A percentile compares a stretch with the other conserved stretches of the same genome.
These are phyloP conservation scores for Acrocalymma vagum DNA, from an alignment of 2,329 filamentous ascomycete genomes.

Conservation along the genomic window DNA sequence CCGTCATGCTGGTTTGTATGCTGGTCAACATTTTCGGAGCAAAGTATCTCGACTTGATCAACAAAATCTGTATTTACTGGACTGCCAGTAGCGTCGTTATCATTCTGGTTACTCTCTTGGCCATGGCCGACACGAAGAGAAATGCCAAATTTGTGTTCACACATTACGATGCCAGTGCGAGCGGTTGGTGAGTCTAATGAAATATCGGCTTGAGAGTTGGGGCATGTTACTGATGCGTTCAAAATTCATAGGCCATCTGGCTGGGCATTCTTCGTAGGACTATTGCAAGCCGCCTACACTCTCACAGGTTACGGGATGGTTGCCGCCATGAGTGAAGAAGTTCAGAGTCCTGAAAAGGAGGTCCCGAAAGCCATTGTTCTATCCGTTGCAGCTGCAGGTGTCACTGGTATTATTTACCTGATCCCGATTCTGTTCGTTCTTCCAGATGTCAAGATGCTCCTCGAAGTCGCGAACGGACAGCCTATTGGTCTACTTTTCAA, in stretches of 20 bases:
- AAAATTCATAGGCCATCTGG: slow-evolving; percentile 61
- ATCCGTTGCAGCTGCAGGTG: slow-evolving; percentile 71
- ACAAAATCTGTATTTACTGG: slow-evolving; percentile 79
- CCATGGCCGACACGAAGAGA: slow-evolving; percentile 66
- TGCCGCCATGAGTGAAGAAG: slow-evolving; percentile 76
- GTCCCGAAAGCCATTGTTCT: slow-evolving; percentile 76
- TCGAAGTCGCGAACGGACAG: slow-evolving; percentile 74
- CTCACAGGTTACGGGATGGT: slow-evolving; percentile 76
- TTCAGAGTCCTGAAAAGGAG: slow-evolving; percentile 72
- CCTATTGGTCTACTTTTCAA: slow-evolving; percentile 81
- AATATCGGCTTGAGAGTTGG: too few relatives aligned
- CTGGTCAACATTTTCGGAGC: slow-evolving; percentile 71
- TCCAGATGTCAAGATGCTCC: slow-evolving; percentile 70
- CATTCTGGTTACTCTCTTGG: slow-evolving; percentile 71
- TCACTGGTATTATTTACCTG: slow-evolving; percentile 73
- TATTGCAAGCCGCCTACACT: slow-evolving; percentile 71
- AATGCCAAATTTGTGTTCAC: slow-evolving; percentile 72
- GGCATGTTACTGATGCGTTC: slow-evolving; percentile 5
- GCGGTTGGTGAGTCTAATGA: slow-evolving; percentile 64
- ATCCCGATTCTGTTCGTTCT: slow-evolving; percentile 80
- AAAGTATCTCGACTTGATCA: slow-evolving; percentile 71
- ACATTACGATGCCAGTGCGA: slow-evolving; percentile 71
- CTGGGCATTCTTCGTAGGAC: slow-evolving; percentile 77
- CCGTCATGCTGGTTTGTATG: slow-evolving; percentile 72
- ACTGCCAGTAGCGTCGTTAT: slow-evolving; percentile 72